These are phyloP conservation scores for Didymella exigua DNA, from an alignment of 2,329 filamentous ascomycete genomes.

Conservation along the genomic window DNA sequence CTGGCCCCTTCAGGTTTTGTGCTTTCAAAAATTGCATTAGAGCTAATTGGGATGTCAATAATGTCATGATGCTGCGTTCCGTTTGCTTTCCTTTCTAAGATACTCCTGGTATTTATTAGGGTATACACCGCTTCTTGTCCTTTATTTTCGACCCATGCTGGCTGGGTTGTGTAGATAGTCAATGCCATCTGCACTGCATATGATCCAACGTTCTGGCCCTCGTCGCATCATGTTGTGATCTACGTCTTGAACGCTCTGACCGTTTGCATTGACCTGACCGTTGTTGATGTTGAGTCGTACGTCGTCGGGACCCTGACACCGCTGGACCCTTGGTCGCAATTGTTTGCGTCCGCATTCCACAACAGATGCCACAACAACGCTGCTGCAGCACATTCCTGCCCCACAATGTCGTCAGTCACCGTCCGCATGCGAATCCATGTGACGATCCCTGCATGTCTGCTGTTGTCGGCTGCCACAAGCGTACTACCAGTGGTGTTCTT, in stretches of 20 bases:
- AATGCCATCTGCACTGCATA: slow-evolving; percentile 17
- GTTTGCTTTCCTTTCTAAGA: slow-evolving; percentile 14
- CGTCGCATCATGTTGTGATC: not conserved
- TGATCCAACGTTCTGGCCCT: not conserved
- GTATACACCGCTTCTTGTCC: slow-evolving; percentile 21
- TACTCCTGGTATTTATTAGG: slow-evolving; percentile 27
- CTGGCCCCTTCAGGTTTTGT: slow-evolving; percentile 5
- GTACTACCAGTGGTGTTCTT: not conserved
- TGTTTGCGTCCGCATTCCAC: slow-evolving; percentile 10
- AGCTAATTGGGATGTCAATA: slow-evolving; percentile 26
- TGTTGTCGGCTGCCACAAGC: not conserved
- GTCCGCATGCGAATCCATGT: slow-evolving; percentile 1
- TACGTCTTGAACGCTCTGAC: not conserved
- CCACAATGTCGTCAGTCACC: not conserved
- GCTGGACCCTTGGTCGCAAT: slow-evolving; percentile 2
- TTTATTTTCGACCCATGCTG: slow-evolving; percentile 14
- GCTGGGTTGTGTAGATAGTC: slow-evolving; percentile 17
- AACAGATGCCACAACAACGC: not conserved
- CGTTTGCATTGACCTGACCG: not conserved
- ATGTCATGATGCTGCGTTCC: slow-evolving; percentile 25
- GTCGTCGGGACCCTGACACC: not conserved
- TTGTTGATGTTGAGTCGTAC: not conserved
- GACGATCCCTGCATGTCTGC: slow-evolving; percentile 2
- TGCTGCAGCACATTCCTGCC: not conserved
- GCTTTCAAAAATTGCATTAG: slow-evolving; percentile 16